A percentile compares a stretch with the other conserved stretches of the same genome.
phyloP scores from a whole-genome alignment of 768 basidiomycete species.

The Trametes sanguinea region DNA sequence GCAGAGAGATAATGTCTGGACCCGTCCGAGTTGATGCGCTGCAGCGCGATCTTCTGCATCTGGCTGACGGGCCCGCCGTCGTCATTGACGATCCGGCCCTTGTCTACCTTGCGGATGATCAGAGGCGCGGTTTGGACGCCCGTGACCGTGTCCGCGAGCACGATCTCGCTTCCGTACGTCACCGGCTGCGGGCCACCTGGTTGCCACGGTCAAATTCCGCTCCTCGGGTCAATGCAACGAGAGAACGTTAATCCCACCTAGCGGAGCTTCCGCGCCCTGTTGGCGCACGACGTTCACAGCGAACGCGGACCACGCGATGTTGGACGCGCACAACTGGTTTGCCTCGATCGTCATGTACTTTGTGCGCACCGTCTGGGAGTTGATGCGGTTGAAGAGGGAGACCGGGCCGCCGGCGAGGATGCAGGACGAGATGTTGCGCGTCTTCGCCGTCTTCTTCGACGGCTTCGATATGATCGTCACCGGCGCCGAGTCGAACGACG shows the following conservation, averaged over 20 bases:
- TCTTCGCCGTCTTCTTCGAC: conserved; percentile 95
- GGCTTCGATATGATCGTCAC: conserved; percentile 97
- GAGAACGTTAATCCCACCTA: conserved; percentile 52
- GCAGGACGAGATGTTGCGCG: conserved; percentile 88
- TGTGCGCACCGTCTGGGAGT: conserved; percentile 94
- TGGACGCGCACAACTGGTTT: conserved; percentile 83
- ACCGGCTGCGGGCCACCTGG: conserved; percentile 72
- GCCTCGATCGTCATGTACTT: conserved; percentile 96
- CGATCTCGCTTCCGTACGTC: conserved; percentile 88
- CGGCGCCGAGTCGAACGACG: conserved; percentile 88
- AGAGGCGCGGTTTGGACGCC: conserved; percentile 86
- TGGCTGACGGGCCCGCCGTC: conserved; percentile 93
- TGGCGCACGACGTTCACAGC: conserved; percentile 82
- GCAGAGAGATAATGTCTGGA: conserved; percentile 87
- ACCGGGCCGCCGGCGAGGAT: conserved; percentile 89
- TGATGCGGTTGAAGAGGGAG: conserved; percentile 94
- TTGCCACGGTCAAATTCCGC: not conserved
- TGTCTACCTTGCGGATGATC: conserved; percentile 90
- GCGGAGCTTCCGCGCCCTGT: conserved; percentile 53
- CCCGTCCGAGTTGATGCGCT: conserved; percentile 79
- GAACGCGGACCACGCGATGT: conserved; percentile 91
- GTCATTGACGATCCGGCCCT: conserved; percentile 81
- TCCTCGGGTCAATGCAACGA: conserved; percentile 1
- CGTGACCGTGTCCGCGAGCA: conserved; percentile 80
- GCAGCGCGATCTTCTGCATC: conserved; percentile 94